phyloP scores from a whole-genome alignment of 1,139 yeast genomes.

The Sugiyamaella castrensis region DNA sequence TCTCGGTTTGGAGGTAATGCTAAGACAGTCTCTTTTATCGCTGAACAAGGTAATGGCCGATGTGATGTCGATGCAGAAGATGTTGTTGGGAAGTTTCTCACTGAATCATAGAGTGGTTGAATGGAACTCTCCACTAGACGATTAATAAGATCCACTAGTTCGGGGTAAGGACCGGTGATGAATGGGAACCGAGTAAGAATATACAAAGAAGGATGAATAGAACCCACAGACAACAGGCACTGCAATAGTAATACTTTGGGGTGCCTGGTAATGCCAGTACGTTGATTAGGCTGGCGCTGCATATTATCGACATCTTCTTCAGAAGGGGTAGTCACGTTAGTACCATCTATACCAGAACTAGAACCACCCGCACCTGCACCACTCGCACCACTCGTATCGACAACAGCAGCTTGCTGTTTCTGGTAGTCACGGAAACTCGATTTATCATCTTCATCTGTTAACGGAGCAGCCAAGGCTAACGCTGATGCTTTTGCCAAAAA shows the following conservation, averaged over 20 bases:
- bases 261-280: constrained; percentile 14
- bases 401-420: constrained; percentile 6
- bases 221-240: constrained; percentile 57
- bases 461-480: constrained; percentile 82
- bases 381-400: not conserved
- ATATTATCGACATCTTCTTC: not conserved
- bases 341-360: not conserved
- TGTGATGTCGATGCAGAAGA: constrained; percentile 4
- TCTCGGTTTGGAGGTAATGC: constrained; percentile 13
- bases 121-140: constrained; percentile 52
- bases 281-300: constrained; percentile 19
- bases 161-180: constrained; percentile 55
- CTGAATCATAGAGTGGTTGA: constrained; percentile 46
- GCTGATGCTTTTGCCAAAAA: constrained; percentile 72
- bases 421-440: not conserved
- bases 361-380: not conserved
- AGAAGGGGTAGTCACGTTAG: constrained; percentile 5
- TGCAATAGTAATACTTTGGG: constrained; percentile 49
- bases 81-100: constrained; percentile 8
- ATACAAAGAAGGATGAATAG: constrained; percentile 60
- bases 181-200: constrained; percentile 63
- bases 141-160: constrained; percentile 48
- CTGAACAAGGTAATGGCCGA: constrained; percentile 21
- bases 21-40: constrained; percentile 19
- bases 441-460: constrained; percentile 50